These are phyloP conservation scores for Jaltomata sinuosa DNA, from an alignment of 257 asterid species.

Conservation along the genomic window DNA sequence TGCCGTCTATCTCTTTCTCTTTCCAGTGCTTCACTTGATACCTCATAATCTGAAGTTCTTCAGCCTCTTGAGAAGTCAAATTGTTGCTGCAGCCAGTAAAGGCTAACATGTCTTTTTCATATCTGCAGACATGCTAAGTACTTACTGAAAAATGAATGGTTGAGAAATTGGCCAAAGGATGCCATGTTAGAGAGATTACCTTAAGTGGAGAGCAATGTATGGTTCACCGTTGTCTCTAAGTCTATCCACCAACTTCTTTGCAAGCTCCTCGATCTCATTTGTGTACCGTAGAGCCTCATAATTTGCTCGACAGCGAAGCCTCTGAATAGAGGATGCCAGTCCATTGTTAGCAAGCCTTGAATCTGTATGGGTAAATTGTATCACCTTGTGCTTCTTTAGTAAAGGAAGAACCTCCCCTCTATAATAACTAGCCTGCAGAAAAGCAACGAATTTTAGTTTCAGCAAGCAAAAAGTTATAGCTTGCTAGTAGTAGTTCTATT, in stretches of 20 bases:
- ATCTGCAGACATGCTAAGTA: conserved; percentile 16
- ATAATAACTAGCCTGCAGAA: conserved; percentile 42
- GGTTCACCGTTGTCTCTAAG: conserved; percentile 26
- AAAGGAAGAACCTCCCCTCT: conserved; percentile 25
- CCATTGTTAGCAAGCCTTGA: conserved; percentile 60
- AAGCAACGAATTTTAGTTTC: background rate
- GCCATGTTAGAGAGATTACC: conserved; percentile 19
- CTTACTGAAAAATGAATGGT: background rate
- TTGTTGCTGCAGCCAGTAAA: conserved; percentile 71
- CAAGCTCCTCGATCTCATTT: conserved; percentile 51
- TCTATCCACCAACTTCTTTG: conserved; percentile 31
- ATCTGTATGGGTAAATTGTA: conserved; percentile 52
- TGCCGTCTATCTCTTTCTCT: conserved; percentile 44
- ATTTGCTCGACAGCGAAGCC: conserved; percentile 53
- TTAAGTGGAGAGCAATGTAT: conserved; percentile 60
- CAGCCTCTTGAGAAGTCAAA: conserved; percentile 29
- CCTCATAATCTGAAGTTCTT: conserved; percentile 50
- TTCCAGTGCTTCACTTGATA: conserved; percentile 51
- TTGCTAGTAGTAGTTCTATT: background rate
- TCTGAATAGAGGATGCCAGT: conserved; percentile 44
- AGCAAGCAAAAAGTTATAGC: background rate
- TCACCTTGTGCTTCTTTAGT: conserved; percentile 35
- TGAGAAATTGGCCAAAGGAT: background rate
- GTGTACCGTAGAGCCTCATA: conserved; percentile 51
- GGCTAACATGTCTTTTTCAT: conserved; percentile 74